These are phyloP conservation scores for Ogataea hybrid DNA, from an alignment of 1,139 yeast species.

Conservation along the genomic window DNA sequence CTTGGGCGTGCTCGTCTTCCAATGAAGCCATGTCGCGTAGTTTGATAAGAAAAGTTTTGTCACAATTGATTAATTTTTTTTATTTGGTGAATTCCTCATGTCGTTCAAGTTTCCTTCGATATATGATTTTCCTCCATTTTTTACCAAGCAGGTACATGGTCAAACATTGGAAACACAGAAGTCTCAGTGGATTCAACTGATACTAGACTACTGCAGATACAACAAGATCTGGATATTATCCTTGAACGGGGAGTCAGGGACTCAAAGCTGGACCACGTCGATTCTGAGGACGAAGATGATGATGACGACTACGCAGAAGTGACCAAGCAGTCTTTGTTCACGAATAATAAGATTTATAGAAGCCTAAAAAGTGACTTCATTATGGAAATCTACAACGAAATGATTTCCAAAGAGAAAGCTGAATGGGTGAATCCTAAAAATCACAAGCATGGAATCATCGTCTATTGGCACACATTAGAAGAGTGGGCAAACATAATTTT, in stretches of 20 bases:
- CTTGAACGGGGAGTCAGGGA: constrained; percentile 37
- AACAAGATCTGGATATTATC: constrained; percentile 52
- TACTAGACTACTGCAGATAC: constrained; percentile 57
- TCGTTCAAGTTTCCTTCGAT: constrained; percentile 60
- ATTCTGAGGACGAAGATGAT: constrained; percentile 16
- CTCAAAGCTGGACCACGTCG: constrained; percentile 25
- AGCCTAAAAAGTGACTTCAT: constrained; percentile 52
- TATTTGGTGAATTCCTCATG: neutral
- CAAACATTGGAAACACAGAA: constrained; percentile 74
- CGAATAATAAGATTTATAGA: constrained; percentile 50
- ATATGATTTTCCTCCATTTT: constrained; percentile 88
- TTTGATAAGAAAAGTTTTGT: neutral
- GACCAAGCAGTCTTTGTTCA: constrained; percentile 37
- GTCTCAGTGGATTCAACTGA: constrained; percentile 54
- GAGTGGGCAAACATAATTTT: constrained; percentile 72
- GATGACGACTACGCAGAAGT: constrained; percentile 14
- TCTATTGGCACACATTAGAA: constrained; percentile 69
- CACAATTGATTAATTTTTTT: neutral
- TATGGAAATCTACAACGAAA: constrained; percentile 51
- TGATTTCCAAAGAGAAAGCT: constrained; percentile 56
- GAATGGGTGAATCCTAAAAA: constrained; percentile 46
- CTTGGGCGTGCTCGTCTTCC: constrained; percentile 20
- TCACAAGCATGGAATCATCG: constrained; percentile 45
- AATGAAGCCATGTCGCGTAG: constrained; percentile 1
- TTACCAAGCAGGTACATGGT: constrained; percentile 83